These are phyloP conservation scores for Hydnum rufescens DNA, from an alignment of 768 basidiomycete genomes.

Conservation along the genomic window DNA sequence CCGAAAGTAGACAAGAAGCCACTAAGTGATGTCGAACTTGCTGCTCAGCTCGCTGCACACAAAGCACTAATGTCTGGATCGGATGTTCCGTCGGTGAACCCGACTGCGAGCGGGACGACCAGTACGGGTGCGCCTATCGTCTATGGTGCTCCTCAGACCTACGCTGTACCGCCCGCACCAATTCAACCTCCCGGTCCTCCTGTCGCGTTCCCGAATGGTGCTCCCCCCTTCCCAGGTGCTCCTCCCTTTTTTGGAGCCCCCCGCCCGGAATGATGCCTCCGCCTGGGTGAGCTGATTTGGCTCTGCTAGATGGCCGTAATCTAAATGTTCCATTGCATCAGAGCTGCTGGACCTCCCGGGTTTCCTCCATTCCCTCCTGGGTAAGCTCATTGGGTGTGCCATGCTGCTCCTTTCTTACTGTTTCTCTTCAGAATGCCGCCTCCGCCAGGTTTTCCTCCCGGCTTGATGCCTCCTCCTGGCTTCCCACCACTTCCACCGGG, in stretches of 20 bases:
- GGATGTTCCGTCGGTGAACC: conserved; percentile 21
- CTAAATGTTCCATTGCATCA: conserved; percentile 5
- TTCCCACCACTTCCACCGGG: conserved; percentile 9
- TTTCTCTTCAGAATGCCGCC: conserved; percentile 12
- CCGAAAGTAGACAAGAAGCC: conserved; percentile 54
- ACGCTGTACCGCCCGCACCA: conserved; percentile 27
- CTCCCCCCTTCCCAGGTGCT: conserved; percentile 28
- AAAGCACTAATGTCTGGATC: conserved; percentile 68
- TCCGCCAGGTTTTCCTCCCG: conserved; percentile 14
- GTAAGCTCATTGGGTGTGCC: background rate
- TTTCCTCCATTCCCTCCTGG: conserved; percentile 22
- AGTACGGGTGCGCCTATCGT: conserved; percentile 29
- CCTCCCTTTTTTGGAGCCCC: conserved; percentile 16
- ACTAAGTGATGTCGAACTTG: conserved; percentile 68
- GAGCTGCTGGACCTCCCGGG: conserved; percentile 20
- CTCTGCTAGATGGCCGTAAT: background rate
- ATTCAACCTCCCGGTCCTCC: conserved; percentile 20
- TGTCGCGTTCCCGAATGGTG: conserved; percentile 20
- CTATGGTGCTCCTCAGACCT: conserved; percentile 56
- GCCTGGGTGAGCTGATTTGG: conserved; percentile 2
- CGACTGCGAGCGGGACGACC: conserved; percentile 20
- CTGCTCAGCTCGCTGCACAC: conserved; percentile 71
- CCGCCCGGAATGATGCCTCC: conserved; percentile 17
- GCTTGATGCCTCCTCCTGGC: conserved; percentile 14
- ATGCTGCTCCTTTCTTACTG: background rate